Evolutionary conservation across 2,329 filamentous ascomycete species (phyloP).

Genomic region (Pseudogymnoascus destructans): DNA sequence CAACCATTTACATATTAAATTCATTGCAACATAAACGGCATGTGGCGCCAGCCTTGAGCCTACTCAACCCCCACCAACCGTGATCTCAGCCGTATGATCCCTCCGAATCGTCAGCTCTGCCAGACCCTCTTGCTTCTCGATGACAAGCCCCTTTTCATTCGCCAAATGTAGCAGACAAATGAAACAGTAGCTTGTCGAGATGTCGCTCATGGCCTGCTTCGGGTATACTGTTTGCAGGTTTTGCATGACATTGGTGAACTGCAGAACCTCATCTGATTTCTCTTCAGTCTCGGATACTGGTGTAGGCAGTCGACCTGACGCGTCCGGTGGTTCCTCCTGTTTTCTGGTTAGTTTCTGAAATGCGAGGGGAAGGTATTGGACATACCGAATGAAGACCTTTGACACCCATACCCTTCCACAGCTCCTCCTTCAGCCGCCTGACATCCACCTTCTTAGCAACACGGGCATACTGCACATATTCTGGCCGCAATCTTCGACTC

Average conservation of each 20-base stretch:
- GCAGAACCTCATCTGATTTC: slow-evolving; percentile 41
- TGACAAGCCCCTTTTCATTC: slow-evolving; percentile 61
- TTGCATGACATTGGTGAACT: slow-evolving; percentile 89
- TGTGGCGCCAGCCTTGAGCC: not conserved
- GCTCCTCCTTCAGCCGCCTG: slow-evolving; percentile 52
- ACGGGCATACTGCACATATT: slow-evolving; percentile 58
- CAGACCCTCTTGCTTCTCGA: slow-evolving; percentile 39
- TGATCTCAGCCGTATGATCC: slow-evolving; percentile 47
- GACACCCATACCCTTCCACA: slow-evolving; percentile 54
- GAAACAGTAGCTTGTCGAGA: slow-evolving; percentile 86
- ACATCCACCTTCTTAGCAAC: slow-evolving; percentile 62
- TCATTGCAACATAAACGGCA: slow-evolving; percentile 2
- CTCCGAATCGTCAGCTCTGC: slow-evolving; percentile 48
- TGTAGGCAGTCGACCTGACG: slow-evolving; percentile 25
- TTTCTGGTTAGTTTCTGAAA: slow-evolving; percentile 12
- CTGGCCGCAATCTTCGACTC: slow-evolving; percentile 47
- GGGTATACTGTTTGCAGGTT: slow-evolving; percentile 76
- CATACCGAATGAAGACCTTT: slow-evolving; percentile 38
- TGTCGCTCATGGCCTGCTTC: slow-evolving; percentile 76
- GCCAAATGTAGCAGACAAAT: slow-evolving; percentile 66
- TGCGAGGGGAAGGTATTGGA: not conserved
- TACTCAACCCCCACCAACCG: slow-evolving; percentile 21
- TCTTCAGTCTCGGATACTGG: slow-evolving; percentile 31
- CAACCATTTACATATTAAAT: not conserved
- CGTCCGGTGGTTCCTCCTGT: slow-evolving; percentile 19